Evolutionary conservation across 805 yeast species (phyloP), one percentile per base, ranked within the genome.

Genomic region (Suhomyces faveliae): DNA sequence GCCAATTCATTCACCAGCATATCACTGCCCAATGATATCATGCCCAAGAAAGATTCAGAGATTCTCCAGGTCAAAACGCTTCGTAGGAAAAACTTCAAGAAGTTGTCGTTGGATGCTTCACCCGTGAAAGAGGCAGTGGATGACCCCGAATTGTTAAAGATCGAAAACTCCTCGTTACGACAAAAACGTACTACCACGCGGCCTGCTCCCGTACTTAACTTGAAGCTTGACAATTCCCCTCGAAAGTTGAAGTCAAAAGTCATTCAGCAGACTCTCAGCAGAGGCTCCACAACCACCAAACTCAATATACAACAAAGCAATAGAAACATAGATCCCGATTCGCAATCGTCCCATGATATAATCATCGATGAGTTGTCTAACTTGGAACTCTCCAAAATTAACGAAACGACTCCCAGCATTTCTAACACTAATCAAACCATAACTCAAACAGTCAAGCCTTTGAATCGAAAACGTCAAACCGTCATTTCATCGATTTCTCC

Each of bases 401-500:
- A 47, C 25, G 42, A 23, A 24, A 33, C 41, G 2, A 13, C 51
- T 23, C 21, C 37, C 21, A 33, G 21, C 37, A 33, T 33, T n/a
- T 33, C 15, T 11, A 17, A 33, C 10, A 15, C 37, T 12, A 33
- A 12, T 15, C 37, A 33, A 15, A 33, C 37, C 37, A 25, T 37
- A 19, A 39, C 44, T 17, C 29, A 24, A 7, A 43, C 52, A 35
- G 12, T 21, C 43, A 37, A 40, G 45, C 40, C 47, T 23, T 15
- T 24, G 30, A 37, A 40, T 12, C 53, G 70, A 22, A 70, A 67
- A 45, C 62, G 76, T 12, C 78, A 72, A 44, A 72, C 77, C 4
- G 70, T 73, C 11, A 68, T 73, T 39, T 62, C 70, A 24, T 69
- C 74, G 15, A 67, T 71, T n/a, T 68, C 74, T 2, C 77, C 77